phyloP scores from a whole-genome alignment of 179 eudicot species.

The Spinacia oleracea region DNA sequence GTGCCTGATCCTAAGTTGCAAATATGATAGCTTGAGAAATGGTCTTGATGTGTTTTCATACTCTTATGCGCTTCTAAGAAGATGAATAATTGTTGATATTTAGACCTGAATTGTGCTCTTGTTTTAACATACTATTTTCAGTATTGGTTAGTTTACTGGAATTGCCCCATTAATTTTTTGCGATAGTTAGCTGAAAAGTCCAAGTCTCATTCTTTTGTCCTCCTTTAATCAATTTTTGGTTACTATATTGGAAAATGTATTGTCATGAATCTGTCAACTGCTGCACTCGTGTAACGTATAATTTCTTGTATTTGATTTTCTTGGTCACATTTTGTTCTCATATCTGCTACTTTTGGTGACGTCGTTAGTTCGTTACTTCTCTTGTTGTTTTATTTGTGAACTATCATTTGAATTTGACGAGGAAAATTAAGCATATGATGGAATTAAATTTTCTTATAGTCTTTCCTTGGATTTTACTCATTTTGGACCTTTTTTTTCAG shows the following conservation, averaged over 20 bases:
- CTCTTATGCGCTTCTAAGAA: not conserved
- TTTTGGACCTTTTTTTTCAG: no score
- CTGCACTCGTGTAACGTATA: no score
- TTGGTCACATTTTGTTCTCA: no score
- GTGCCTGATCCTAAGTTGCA: not conserved
- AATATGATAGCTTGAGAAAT: constrained; percentile 8
- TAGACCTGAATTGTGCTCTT: not conserved
- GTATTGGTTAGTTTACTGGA: not conserved
- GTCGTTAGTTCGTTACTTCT: no score
- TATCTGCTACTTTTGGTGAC: no score
- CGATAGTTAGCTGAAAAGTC: not conserved
- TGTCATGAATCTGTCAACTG: no score
- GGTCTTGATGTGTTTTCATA: constrained; percentile 15
- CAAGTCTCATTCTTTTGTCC: not conserved
- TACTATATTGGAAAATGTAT: not conserved
- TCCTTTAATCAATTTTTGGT: not conserved
- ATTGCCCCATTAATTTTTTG: not conserved
- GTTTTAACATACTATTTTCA: not conserved
- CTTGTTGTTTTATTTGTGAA: no score
- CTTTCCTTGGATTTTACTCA: no score
- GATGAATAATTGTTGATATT: not conserved
- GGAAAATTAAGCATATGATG: no score
- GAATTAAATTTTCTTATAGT: no score
- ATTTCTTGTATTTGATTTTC: no score
- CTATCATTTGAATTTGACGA: no score